A percentile compares a stretch with the other conserved stretches of the same genome.
phyloP scores from a whole-genome alignment of 306 rosid genomes.

The Cotoneaster glaucophyllus region DNA sequence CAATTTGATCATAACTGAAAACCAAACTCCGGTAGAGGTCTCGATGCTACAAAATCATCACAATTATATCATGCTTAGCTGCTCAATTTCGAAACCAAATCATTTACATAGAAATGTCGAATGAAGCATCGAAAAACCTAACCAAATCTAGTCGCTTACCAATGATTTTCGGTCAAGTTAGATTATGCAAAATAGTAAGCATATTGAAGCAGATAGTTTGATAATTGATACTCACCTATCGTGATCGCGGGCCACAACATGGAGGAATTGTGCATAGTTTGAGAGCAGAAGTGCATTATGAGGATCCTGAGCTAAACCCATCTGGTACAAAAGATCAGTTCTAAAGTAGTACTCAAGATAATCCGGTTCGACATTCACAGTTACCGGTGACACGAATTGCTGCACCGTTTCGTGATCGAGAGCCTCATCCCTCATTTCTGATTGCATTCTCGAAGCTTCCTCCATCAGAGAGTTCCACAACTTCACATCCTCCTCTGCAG shows the following conservation, averaged over 20 bases:
- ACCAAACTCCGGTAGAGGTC: background rate
- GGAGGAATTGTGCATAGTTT: slow-evolving; percentile 79
- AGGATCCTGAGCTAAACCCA: slow-evolving; percentile 34
- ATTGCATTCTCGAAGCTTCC: slow-evolving; percentile 48
- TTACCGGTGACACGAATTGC: slow-evolving; percentile 41
- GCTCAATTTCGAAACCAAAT: too few relatives aligned
- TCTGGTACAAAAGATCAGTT: slow-evolving; percentile 55
- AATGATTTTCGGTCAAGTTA: too few relatives aligned
- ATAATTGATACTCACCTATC: slow-evolving; percentile 33
- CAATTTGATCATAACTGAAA: background rate
- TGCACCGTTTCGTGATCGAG: slow-evolving; percentile 33
- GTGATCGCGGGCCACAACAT: slow-evolving; percentile 50
- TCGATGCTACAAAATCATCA: background rate
- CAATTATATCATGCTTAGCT: too few relatives aligned
- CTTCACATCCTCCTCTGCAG: slow-evolving; percentile 33
- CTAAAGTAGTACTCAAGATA: slow-evolving; percentile 37
- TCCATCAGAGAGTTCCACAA: slow-evolving; percentile 51
- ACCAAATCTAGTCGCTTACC: background rate
- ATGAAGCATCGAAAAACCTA: background rate
- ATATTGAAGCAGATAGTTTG: background rate
- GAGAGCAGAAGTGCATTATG: slow-evolving; percentile 62
- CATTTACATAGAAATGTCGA: too few relatives aligned
- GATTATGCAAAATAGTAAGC: background rate
- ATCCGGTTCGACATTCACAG: slow-evolving; percentile 54
- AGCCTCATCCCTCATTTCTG: slow-evolving; percentile 22